Evolutionary conservation across 139 green algal genomes (phyloP).

Genomic region (Chlamydomonas schloesseri): DNA sequence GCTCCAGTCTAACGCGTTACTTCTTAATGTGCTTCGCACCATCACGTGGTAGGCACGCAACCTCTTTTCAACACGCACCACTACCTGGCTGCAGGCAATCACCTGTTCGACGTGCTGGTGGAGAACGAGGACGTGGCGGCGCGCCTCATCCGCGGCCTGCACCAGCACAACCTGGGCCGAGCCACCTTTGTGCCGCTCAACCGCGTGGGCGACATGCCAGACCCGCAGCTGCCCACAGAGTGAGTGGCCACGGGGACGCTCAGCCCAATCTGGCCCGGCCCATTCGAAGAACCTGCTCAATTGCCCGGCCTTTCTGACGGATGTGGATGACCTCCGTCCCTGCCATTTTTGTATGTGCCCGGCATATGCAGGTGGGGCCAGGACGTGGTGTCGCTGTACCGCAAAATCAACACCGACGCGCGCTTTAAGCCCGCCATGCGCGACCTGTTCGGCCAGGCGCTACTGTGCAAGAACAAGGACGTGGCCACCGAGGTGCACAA

Average conservation of each 20-base stretch:
- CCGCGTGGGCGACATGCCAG: slow-evolving; percentile 55
- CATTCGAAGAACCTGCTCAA: too few relatives aligned
- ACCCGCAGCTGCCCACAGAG: neutral
- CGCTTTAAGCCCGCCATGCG: slow-evolving; percentile 74
- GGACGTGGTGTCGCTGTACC: slow-evolving; percentile 82
- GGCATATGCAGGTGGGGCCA: slow-evolving; percentile 51
- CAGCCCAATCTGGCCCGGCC: too few relatives aligned
- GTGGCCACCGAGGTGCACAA: slow-evolving; percentile 62
- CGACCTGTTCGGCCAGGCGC: slow-evolving; percentile 82
- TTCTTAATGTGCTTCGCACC: too few relatives aligned
- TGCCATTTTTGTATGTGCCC: too few relatives aligned
- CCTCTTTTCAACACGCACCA: too few relatives aligned
- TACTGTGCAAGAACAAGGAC: slow-evolving; percentile 82
- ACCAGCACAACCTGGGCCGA: slow-evolving; percentile 76
- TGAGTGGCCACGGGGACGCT: neutral
- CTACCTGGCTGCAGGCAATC: too few relatives aligned
- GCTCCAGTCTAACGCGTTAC: too few relatives aligned
- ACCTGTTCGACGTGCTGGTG: slow-evolving; percentile 88
- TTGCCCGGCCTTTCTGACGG: too few relatives aligned
- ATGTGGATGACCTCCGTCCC: too few relatives aligned
- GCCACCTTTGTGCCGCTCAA: slow-evolving; percentile 97
- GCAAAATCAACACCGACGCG: slow-evolving; percentile 77
- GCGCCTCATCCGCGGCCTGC: slow-evolving; percentile 78
- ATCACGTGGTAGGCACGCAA: too few relatives aligned
- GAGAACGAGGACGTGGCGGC: slow-evolving; percentile 82